Percentiles rank a stretch among this genome's conserved stretches.
These are phyloP conservation scores for Biscogniauxia marginata DNA, from an alignment of 2,329 filamentous ascomycete species.

Conservation along the genomic window DNA sequence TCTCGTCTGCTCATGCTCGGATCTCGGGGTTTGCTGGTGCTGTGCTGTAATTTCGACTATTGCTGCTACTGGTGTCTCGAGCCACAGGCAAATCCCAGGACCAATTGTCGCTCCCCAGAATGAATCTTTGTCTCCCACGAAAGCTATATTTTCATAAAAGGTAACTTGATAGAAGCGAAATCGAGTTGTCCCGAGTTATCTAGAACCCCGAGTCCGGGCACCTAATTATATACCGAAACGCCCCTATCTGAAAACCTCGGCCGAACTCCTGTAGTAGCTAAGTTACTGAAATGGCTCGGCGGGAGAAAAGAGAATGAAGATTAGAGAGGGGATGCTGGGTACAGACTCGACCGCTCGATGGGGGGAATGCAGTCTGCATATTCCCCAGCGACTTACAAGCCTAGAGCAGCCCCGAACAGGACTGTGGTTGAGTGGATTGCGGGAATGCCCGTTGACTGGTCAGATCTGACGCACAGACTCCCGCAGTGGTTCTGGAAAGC, in stretches of 20 bases:
- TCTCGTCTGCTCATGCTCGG: neutral
- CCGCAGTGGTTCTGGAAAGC: conserved; percentile 15
- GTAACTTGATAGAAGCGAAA: neutral
- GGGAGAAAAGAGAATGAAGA: neutral
- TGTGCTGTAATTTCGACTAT: neutral
- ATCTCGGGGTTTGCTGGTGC: neutral
- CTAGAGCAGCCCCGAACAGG: conserved; percentile 15
- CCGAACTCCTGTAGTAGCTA: neutral
- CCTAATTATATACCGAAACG: neutral
- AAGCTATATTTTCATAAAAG: neutral
- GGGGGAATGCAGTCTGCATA: neutral
- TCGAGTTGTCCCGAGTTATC: neutral
- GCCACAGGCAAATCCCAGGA: neutral
- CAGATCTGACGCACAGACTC: conserved; percentile 23
- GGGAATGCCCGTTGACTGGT: conserved; percentile 19
- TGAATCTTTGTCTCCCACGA: neutral
- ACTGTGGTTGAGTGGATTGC: conserved; percentile 20
- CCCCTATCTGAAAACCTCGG: neutral
- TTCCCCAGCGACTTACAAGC: conserved; percentile 15
- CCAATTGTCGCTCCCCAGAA: too few species aligned
- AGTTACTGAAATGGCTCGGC: neutral
- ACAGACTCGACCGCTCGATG: neutral
- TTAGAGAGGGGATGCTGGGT: neutral
- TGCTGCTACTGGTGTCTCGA: neutral
- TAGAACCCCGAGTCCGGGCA: neutral